Conservation (phyloP, 306 rosid species). For the Ammopiptanthus mongolicus region DNA sequence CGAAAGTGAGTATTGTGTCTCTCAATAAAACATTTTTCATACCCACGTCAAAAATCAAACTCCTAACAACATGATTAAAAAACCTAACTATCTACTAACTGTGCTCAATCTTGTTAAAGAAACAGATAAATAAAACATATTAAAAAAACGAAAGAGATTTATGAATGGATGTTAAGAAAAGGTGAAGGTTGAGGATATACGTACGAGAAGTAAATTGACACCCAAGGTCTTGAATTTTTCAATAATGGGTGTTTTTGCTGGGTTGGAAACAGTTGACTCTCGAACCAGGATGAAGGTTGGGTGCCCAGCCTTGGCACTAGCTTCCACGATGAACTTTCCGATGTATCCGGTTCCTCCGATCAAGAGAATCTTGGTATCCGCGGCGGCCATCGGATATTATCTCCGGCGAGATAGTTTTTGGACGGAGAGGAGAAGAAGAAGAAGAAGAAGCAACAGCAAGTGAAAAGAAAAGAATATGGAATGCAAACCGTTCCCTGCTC, state of each 20-base stretch:
- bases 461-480: neutral
- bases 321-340: constrained; percentile 56
- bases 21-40: too few relatives aligned
- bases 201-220: constrained; percentile 35
- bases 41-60: too few relatives aligned
- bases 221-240: constrained; percentile 41
- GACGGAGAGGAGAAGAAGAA: too few relatives aligned
- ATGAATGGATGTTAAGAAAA: neutral
- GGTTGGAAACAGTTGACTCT: constrained; percentile 37
- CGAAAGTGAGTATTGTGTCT: too few relatives aligned
- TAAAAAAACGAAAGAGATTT: too few relatives aligned
- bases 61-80: too few relatives aligned
- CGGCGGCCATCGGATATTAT: neutral
- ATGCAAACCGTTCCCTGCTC: too few relatives aligned
- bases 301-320: constrained; percentile 46
- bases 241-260: constrained; percentile 35
- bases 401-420: neutral
- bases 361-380: constrained; percentile 32
- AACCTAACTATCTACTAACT: too few relatives aligned
- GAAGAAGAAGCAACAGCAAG: neutral
- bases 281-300: constrained; percentile 44
- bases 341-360: constrained; percentile 62
- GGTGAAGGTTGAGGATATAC: neutral
- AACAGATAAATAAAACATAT: too few relatives aligned
- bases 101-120: too few relatives aligned